Conservation (phyloP, 208 protist genomes). For the Balamuthia mandrillaris region DNA sequence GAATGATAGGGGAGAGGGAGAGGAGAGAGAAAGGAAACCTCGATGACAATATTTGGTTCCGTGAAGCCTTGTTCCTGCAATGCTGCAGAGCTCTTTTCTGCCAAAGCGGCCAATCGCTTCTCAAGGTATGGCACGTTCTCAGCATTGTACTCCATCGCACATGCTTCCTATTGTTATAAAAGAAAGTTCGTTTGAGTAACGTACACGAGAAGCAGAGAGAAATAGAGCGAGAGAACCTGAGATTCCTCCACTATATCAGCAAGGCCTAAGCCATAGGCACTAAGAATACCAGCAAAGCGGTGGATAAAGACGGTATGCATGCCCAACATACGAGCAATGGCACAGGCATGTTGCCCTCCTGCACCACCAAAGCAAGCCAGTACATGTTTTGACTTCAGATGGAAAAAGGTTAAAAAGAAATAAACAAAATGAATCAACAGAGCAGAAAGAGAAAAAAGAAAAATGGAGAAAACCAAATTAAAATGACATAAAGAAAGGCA, state of each 20-base stretch:
- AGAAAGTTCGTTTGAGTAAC: background rate
- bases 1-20: background rate
- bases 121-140: constrained; percentile 43
- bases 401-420: background rate
- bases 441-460: background rate
- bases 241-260: constrained; percentile 86
- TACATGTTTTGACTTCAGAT: constrained; percentile 68
- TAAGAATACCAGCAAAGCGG: constrained; percentile 80
- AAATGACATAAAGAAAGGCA: background rate
- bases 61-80: constrained; percentile 44
- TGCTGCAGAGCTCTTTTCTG: background rate
- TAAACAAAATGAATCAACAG: background rate
- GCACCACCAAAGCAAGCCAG: constrained; percentile 91
- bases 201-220: constrained; percentile 13
- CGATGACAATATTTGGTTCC: constrained; percentile 15
- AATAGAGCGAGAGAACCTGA: constrained; percentile 33
- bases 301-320: constrained; percentile 73
- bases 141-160: constrained; percentile 56
- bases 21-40: background rate
- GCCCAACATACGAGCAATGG: constrained; percentile 80
- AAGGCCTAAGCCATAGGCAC: constrained; percentile 85
- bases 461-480: background rate
- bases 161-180: constrained; percentile 75
- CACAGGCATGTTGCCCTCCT: constrained; percentile 86
- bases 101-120: constrained; percentile 28